These are phyloP conservation scores for Aaosphaeria arxii DNA, from an alignment of 2,329 filamentous ascomycete species.

Conservation along the genomic window DNA sequence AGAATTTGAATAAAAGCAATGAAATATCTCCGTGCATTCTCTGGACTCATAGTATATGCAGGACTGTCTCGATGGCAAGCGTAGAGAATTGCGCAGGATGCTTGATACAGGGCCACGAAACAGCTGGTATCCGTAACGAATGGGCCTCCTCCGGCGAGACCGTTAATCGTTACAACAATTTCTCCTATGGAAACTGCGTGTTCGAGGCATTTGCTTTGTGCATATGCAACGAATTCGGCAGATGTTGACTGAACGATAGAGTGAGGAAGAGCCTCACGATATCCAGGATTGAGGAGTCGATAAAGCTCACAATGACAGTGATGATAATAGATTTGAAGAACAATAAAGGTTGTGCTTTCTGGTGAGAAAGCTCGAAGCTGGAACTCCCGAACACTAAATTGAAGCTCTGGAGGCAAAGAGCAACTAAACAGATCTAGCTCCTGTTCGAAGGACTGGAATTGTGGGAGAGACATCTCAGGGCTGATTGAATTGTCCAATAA, in stretches of 20 bases:
- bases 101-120: constrained; percentile 10
- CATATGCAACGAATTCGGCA: constrained; percentile 7
- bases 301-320: constrained; percentile 10
- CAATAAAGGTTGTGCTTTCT: constrained; percentile 7
- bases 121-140: neutral
- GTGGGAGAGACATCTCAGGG: neutral
- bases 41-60: constrained; percentile 5
- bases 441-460: constrained; percentile 2
- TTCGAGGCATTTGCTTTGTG: constrained; percentile 6
- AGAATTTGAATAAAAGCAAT: constrained; percentile 7
- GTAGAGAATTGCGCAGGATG: constrained; percentile 12
- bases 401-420: constrained; percentile 5
- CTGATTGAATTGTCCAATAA: neutral
- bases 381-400: constrained; percentile 4
- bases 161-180: constrained; percentile 4
- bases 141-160: neutral
- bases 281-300: constrained; percentile 9
- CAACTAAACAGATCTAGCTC: constrained; percentile 2
- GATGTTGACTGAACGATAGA: constrained; percentile 5
- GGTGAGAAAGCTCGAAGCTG: constrained; percentile 7
- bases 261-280: constrained; percentile 6
- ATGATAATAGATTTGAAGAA: constrained; percentile 7
- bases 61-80: constrained; percentile 11
- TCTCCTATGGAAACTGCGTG: constrained; percentile 9
- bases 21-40: constrained; percentile 6